phyloP scores from a whole-genome alignment of 2,329 filamentous ascomycete genomes.

The Berkeleyomyces basicola region DNA sequence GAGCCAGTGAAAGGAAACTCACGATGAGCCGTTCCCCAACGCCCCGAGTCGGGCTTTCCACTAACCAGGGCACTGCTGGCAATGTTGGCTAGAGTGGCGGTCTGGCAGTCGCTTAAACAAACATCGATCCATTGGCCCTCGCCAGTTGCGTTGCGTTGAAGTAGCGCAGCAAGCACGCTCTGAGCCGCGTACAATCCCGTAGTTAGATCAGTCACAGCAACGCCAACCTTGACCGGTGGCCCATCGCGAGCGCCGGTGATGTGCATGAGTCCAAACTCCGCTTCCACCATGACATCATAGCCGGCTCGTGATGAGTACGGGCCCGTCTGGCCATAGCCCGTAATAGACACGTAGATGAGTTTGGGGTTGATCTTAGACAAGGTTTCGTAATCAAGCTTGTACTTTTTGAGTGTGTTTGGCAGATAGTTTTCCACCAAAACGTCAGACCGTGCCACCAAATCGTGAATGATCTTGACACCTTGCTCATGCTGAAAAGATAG shows the following conservation, averaged over 20 bases:
- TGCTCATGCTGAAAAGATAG: conserved; percentile 76
- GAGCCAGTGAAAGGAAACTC: conserved; percentile 19
- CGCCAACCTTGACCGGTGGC: conserved; percentile 89
- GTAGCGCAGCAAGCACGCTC: conserved; percentile 80
- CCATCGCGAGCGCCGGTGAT: conserved; percentile 83
- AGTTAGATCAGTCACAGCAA: conserved; percentile 90
- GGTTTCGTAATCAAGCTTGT: conserved; percentile 73
- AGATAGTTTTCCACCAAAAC: conserved; percentile 96
- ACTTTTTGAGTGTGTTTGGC: conserved; percentile 77
- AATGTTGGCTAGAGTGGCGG: conserved; percentile 87
- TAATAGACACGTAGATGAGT: conserved; percentile 90
- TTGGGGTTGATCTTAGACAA: conserved; percentile 66
- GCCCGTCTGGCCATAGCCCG: conserved; percentile 89
- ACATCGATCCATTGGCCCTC: conserved; percentile 87
- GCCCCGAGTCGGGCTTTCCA: conserved; percentile 68
- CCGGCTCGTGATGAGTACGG: conserved; percentile 76
- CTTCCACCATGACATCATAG: conserved; percentile 99
- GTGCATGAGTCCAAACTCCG: conserved; percentile 96
- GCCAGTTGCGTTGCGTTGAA: conserved; percentile 57
- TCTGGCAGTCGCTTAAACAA: conserved; percentile 82
- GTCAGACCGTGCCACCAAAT: conserved; percentile 69
- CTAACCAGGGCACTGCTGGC: conserved; percentile 83
- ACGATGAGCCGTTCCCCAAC: conserved; percentile 96
- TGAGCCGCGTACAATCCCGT: conserved; percentile 93
- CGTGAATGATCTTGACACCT: conserved; percentile 75